These are phyloP conservation scores for Mycena leptocephala DNA, from an alignment of 768 basidiomycete species.

Conservation along the genomic window DNA sequence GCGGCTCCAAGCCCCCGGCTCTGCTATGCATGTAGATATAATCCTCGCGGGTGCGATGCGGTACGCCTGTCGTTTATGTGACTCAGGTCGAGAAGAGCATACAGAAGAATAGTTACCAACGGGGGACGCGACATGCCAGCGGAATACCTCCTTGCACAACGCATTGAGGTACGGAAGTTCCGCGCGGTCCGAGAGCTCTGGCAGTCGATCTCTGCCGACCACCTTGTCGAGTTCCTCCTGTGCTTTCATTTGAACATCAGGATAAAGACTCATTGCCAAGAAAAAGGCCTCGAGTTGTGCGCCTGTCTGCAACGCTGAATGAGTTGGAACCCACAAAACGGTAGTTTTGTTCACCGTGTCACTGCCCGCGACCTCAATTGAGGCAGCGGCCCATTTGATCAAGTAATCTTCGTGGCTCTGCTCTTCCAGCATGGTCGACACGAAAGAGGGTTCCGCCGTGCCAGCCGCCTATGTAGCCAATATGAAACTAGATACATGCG, in stretches of 20 bases:
- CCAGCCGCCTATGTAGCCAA: neutral
- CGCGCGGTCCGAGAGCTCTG: neutral
- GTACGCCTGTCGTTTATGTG: neutral
- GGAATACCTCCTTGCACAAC: neutral
- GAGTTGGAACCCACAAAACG: neutral
- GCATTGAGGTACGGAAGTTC: neutral
- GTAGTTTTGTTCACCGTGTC: conserved; percentile 9
- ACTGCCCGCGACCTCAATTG: conserved; percentile 13
- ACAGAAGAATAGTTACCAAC: neutral
- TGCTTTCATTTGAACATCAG: conserved; percentile 43
- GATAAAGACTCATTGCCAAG: neutral
- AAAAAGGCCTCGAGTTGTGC: neutral
- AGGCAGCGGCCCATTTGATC: conserved; percentile 20
- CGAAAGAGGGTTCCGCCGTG: conserved; percentile 14
- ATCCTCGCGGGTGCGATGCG: conserved; percentile 20
- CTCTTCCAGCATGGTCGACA: conserved; percentile 16
- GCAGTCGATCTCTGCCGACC: neutral
- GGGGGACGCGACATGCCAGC: neutral
- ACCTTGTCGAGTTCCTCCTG: conserved; percentile 34
- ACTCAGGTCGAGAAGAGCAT: neutral
- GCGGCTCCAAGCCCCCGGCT: neutral
- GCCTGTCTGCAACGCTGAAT: neutral
- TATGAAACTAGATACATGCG: neutral
- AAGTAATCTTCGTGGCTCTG: conserved; percentile 9
- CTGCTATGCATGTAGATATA: conserved; percentile 13